Evolutionary conservation across 768 basidiomycete genomes (phyloP).

Genomic region (Hericium coralloides): DNA sequence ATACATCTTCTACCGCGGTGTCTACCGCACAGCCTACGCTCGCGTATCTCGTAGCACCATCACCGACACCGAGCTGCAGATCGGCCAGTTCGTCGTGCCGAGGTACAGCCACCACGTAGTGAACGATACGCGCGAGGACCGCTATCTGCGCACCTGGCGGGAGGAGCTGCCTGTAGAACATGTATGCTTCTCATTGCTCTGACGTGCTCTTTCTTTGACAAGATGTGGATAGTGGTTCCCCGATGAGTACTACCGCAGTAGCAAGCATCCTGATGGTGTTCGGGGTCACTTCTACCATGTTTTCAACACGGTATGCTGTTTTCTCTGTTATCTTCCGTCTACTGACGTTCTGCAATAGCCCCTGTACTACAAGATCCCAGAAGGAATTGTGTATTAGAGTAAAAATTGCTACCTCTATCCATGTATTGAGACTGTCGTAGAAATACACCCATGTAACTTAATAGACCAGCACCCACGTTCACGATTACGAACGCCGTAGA

Average conservation of each 20-base stretch:
- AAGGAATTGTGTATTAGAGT: constrained; percentile 22
- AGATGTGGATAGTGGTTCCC: constrained; percentile 60
- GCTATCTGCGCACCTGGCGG: constrained; percentile 60
- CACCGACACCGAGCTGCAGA: constrained; percentile 86
- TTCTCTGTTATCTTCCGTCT: not conserved
- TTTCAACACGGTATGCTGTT: constrained; percentile 50
- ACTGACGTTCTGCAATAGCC: constrained; percentile 16
- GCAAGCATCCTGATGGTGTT: constrained; percentile 39
- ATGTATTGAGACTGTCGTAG: not conserved
- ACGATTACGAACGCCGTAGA: not conserved
- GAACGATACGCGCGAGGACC: constrained; percentile 51
- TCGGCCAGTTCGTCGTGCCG: constrained; percentile 78
- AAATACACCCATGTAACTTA: not conserved
- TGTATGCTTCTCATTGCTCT: constrained; percentile 23
- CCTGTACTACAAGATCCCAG: constrained; percentile 34
- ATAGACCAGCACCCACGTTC: not conserved
- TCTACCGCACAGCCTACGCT: constrained; percentile 76
- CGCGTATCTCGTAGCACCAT: constrained; percentile 75
- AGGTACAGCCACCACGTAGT: constrained; percentile 40
- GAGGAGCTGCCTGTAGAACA: constrained; percentile 57
- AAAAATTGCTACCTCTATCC: not conserved
- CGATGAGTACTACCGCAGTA: constrained; percentile 54
- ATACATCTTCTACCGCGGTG: constrained; percentile 78
- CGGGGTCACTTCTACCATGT: constrained; percentile 75
- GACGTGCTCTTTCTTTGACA: not conserved